Conservation (phyloP, 352 stramenopile species). For the Pythium phragmitis region DNA sequence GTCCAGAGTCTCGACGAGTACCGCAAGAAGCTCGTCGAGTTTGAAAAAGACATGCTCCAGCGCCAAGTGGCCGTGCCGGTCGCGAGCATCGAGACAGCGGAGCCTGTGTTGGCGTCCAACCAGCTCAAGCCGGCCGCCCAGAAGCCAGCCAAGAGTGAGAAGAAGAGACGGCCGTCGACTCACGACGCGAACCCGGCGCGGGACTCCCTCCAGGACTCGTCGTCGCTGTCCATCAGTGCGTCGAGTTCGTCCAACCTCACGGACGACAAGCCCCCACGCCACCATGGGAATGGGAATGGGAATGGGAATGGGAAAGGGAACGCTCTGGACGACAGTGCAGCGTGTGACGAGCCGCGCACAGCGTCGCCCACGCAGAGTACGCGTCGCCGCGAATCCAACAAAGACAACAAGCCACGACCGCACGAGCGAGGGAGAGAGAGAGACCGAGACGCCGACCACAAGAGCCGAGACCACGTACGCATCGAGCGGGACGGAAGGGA, state of each 20-base stretch:
- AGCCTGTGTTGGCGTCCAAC: not conserved
- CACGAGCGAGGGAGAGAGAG: constrained; percentile 4
- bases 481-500: constrained; percentile 27
- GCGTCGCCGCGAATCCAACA: constrained; percentile 18
- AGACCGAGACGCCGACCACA: constrained; percentile 11
- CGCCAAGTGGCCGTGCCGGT: constrained; percentile 2
- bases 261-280: constrained; percentile 20
- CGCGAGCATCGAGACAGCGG: not conserved
- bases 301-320: not conserved
- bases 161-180: constrained; percentile 30
- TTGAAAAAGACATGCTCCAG: constrained; percentile 63
- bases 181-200: constrained; percentile 15
- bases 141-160: constrained; percentile 29
- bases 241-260: constrained; percentile 27
- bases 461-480: constrained; percentile 21
- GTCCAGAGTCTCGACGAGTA: constrained; percentile 83
- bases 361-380: constrained; percentile 32
- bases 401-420: constrained; percentile 18
- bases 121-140: constrained; percentile 2
- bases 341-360: constrained; percentile 26
- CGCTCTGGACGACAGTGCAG: constrained; percentile 7
- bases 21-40: constrained; percentile 61
- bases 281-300: not conserved
- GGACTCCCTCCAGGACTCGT: constrained; percentile 24
- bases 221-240: constrained; percentile 9